Evolutionary conservation across 2,329 filamentous ascomycete genomes (phyloP).

Genomic region (Pseudogymnoascus sp.): DNA sequence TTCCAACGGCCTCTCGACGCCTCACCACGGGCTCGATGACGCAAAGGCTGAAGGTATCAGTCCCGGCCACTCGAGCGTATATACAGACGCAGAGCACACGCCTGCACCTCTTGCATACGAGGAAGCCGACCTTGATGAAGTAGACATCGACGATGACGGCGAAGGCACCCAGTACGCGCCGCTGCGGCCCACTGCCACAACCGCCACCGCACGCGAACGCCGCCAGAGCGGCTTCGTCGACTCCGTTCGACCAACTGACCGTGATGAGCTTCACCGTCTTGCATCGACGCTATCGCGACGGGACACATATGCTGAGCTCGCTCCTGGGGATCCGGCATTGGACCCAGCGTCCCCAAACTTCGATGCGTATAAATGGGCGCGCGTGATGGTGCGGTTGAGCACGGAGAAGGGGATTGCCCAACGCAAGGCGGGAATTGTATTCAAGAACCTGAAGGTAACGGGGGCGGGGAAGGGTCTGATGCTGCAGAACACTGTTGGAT

Average conservation of each 20-base stretch:
- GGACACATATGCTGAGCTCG: constrained; percentile 30
- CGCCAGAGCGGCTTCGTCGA: neutral
- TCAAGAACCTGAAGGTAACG: constrained; percentile 55
- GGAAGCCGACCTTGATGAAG: neutral
- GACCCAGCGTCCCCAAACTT: constrained; percentile 44
- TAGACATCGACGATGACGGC: neutral
- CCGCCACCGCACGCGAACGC: neutral
- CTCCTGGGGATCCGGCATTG: constrained; percentile 38
- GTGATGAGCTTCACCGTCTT: constrained; percentile 21
- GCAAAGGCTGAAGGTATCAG: neutral
- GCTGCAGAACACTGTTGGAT: constrained; percentile 58
- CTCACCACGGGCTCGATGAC: neutral
- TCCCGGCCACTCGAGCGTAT: neutral
- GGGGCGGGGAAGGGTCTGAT: constrained; percentile 60
- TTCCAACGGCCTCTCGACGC: neutral
- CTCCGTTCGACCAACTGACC: constrained; percentile 15
- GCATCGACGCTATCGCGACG: constrained; percentile 18
- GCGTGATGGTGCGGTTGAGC: constrained; percentile 39
- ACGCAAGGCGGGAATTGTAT: constrained; percentile 50
- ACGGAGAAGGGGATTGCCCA: constrained; percentile 46
- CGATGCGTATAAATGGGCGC: constrained; percentile 44
- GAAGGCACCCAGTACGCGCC: neutral
- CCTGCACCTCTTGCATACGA: neutral
- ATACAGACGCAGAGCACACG: neutral
- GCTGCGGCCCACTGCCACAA: neutral